phyloP scores from a whole-genome alignment of 2,329 filamentous ascomycete species.

The Trichoderma koningii region DNA sequence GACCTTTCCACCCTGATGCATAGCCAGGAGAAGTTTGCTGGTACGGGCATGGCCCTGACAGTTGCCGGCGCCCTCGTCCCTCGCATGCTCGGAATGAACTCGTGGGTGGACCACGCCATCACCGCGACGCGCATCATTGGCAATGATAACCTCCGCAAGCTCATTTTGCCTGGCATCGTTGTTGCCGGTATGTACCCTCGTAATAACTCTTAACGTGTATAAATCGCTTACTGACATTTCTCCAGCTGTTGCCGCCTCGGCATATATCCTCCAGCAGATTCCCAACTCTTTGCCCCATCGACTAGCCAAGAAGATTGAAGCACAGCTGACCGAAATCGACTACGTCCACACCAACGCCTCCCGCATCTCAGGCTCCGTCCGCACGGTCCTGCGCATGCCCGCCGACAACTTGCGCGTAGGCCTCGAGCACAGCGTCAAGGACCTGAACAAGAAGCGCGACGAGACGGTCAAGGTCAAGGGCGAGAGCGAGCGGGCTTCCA shows the following conservation, averaged over 20 bases:
- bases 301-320: constrained; percentile 79
- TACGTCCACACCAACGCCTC: constrained; percentile 88
- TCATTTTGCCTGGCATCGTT: constrained; percentile 79
- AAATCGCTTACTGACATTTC: constrained; percentile 30
- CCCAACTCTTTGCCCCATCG: constrained; percentile 85
- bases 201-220: not conserved
- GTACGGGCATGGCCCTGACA: constrained; percentile 92
- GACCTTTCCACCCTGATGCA: constrained; percentile 82
- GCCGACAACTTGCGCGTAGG: constrained; percentile 82
- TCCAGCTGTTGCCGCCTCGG: constrained; percentile 70
- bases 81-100: constrained; percentile 76
- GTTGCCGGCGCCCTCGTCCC: constrained; percentile 83
- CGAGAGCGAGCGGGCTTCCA: constrained; percentile 83
- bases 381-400: constrained; percentile 84
- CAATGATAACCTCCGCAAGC: constrained; percentile 74
- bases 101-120: constrained; percentile 86
- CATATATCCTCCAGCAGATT: constrained; percentile 83
- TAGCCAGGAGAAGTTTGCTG: constrained; percentile 89
- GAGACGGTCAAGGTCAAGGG: constrained; percentile 78
- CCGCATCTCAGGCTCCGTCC: constrained; percentile 82
- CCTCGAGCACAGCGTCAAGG: constrained; percentile 82
- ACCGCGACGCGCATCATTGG: constrained; percentile 80
- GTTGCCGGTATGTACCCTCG: constrained; percentile 67
- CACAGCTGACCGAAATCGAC: constrained; percentile 78
- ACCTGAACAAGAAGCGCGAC: constrained; percentile 74